A percentile compares a stretch with the other conserved stretches of the same genome.
phyloP scores from a whole-genome alignment of 2,329 filamentous ascomycete genomes.

The Nannizzia gypsea region DNA sequence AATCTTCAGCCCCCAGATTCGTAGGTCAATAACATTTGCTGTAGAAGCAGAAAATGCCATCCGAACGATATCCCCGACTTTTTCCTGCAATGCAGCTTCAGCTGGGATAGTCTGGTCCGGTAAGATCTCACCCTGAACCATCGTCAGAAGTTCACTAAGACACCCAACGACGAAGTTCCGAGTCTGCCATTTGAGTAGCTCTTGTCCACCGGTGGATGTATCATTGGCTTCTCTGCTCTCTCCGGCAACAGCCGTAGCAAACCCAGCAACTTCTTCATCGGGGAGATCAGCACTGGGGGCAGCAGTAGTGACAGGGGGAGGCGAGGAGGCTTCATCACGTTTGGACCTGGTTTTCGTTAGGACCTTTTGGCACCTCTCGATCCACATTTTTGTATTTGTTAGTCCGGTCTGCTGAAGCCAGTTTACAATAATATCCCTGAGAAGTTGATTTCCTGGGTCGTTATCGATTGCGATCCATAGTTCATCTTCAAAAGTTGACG shows the following conservation, averaged over 20 bases:
- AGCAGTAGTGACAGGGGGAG: conserved; percentile 28
- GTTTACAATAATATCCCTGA: conserved; percentile 79
- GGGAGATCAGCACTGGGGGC: conserved; percentile 61
- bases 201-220: conserved; percentile 53
- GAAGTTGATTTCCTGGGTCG: conserved; percentile 60
- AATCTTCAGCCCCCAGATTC: conserved; percentile 84
- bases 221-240: conserved; percentile 46
- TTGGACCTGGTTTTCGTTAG: conserved; percentile 75
- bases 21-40: conserved; percentile 76
- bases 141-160: conserved; percentile 66
- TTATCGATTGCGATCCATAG: conserved; percentile 82
- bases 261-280: conserved; percentile 93
- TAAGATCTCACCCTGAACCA: conserved; percentile 67
- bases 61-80: conserved; percentile 81
- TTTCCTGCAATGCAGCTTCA: conserved; percentile 65
- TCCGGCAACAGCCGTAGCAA: conserved; percentile 61
- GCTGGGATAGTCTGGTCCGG: conserved; percentile 68
- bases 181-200: conserved; percentile 90
- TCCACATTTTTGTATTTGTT: conserved; percentile 68
- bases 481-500: conserved; percentile 72
- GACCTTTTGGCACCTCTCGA: conserved; percentile 76
- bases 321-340: conserved; percentile 36
- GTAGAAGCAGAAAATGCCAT: conserved; percentile 98
- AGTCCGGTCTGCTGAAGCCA: conserved; percentile 89
- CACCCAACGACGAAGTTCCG: conserved; percentile 87